Evolutionary conservation across 2,329 filamentous ascomycete species (phyloP), one percentile per base, ranked within the genome.

Genomic region (Ploettnerulaceae sp.): DNA sequence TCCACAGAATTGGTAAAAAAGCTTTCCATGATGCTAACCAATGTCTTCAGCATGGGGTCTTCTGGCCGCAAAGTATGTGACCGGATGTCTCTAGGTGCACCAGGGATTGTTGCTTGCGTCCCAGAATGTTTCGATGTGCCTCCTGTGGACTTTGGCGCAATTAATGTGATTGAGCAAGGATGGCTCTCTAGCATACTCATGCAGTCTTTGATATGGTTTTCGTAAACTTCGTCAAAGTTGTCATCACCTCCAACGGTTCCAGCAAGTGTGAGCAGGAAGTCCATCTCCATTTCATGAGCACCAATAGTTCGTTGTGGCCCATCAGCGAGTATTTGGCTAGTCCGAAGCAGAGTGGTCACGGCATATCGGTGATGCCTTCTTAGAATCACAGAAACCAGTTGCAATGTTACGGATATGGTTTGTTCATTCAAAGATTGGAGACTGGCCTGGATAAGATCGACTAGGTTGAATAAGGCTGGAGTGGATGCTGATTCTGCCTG

Each of bases 1-100:
- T 96, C 89, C 2, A 97, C 82, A 2, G 89, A 84, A 58, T 98
- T 98, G 4, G 87, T 76, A 57, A 96, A 89, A 61, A 97, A 98
- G 0, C 76, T 82, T 34, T 84, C 76, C 8, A 98, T 67, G 6
- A 91, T 74, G 33, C 85, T 82, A 7, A 86, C 69, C 2, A 86
- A 70, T 7, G 86, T 79, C 62, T 77, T 79, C 36, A 82, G 72
- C 26, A 82, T 74, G 33, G 75, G 81, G 55, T 82, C 82, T 45
- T 79, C 77, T 1, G 72, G 73, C 44, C 75, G 75, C 14, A 87
- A 70, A 4, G 80, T 81, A 59, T 85, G 81, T 25, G 68, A 74
- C 35, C 69, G 73, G 53, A 77, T 79, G 58, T 75, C 82, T 51
- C 74, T 69, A n/a, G 81, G 76, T 3, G 77, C 77, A 2, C 77